phyloP scores from a whole-genome alignment of 441 rosid genomes.

The Geranium incanum region DNA sequence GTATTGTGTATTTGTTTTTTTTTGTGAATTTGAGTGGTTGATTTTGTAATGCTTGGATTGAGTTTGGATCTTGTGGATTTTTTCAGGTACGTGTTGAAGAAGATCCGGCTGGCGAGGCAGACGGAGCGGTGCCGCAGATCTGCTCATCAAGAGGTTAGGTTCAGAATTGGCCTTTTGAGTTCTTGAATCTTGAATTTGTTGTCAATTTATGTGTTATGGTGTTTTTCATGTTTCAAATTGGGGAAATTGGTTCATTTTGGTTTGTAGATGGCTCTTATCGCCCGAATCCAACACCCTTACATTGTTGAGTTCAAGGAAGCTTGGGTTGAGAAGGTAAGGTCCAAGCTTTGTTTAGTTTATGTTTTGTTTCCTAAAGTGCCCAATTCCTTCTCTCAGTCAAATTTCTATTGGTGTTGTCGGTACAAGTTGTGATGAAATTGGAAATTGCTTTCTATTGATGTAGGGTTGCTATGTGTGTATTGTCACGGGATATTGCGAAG shows the following conservation, averaged over 20 bases:
- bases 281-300: slow-evolving; percentile 79
- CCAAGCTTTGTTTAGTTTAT: slow-evolving; percentile 11
- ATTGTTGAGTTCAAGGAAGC: slow-evolving; percentile 94
- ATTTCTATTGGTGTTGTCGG: neutral
- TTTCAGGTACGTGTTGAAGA: slow-evolving; percentile 84
- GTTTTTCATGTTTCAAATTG: slow-evolving; percentile 8
- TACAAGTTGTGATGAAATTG: slow-evolving; percentile 1
- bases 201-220: neutral
- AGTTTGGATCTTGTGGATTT: slow-evolving; percentile 2
- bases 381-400: too few species aligned
- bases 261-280: slow-evolving; percentile 77
- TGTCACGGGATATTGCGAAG: slow-evolving; percentile 97
- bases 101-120: slow-evolving; percentile 88
- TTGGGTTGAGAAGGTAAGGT: slow-evolving; percentile 92
- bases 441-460: slow-evolving; percentile 20
- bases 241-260: slow-evolving; percentile 11
- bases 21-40: neutral
- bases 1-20: too few species aligned
- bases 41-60: neutral
- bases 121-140: slow-evolving; percentile 93
- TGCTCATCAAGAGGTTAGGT: slow-evolving; percentile 85
- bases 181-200: neutral
- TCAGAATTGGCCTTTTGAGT: neutral
- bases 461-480: slow-evolving; percentile 98
- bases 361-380: neutral